Base-by-base conservation (phyloP, 2,329 filamentous ascomycete species). In the Cladosporium sp. region DNA sequence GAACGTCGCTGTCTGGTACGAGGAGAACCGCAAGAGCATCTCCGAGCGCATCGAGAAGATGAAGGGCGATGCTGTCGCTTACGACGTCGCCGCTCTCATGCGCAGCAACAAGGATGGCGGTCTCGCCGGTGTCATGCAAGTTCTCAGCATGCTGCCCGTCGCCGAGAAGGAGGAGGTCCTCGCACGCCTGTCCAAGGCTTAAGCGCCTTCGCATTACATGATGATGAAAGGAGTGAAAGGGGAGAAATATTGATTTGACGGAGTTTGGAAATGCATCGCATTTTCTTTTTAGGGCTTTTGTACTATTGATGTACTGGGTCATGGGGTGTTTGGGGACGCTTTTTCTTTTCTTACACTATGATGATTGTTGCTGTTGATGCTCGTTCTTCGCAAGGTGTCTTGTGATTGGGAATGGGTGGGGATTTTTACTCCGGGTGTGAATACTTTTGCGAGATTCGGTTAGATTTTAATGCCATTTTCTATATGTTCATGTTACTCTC, bases 1-100 rank as follows among this genome's bases (percentile, higher is more conserved):
- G 73, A 89, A 88, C 71, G 95, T 97, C 32, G 92, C 93, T 4
- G 86, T 90, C 73, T 99, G 95, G 95, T 98, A 97, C 78, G 95
- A 99, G 84, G 90, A 94, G 82, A 95, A 98, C 82, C 86, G 92
- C 76, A 92, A 94, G 84, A 82, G 83, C 49, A 88, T 99, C 60
- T 86, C 90, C 69, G 87, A 90, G 69, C 96, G 95, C 87, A 88
- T 98, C 32, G 93, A 97, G 78, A 81, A 84, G 14, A 84, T 98
- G 75, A 95, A 92, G 86, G 85, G 86, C 5, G 92, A 97, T 68
- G 86, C 87, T 51, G 85, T 91, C 32, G 87, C 88, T 6, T 83
- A 84, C 65, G 88, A 92, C 73, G 87, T 92, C 72, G 90, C 92
- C 8, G 86, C 88, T 61, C 75, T 92, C 67, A 80, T 92, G 75